A percentile compares a stretch with the other conserved stretches of the same genome.
phyloP scores from a whole-genome alignment of 2,329 filamentous ascomycete species.

The Colletotrichum endophyticum region DNA sequence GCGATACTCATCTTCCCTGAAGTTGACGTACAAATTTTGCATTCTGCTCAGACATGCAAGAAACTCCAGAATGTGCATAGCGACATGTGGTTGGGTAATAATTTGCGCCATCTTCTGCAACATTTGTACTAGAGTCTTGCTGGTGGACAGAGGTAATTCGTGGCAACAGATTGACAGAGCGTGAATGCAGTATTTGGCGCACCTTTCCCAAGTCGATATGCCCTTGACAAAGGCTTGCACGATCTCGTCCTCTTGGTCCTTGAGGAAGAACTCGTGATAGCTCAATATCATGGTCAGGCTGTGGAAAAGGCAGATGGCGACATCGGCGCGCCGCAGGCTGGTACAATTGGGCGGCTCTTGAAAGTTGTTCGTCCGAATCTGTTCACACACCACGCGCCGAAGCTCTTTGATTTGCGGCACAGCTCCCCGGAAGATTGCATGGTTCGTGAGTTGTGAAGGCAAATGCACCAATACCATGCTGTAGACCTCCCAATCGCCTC shows the following conservation, averaged over 20 bases:
- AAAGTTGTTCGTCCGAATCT: slow-evolving; percentile 78
- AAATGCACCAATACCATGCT: slow-evolving; percentile 88
- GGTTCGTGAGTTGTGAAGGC: slow-evolving; percentile 87
- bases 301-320: slow-evolving; percentile 88
- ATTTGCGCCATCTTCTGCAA: slow-evolving; percentile 94
- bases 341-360: slow-evolving; percentile 81
- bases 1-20: slow-evolving; percentile 89
- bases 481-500: slow-evolving; percentile 90
- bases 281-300: slow-evolving; percentile 86
- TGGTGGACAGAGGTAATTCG: slow-evolving; percentile 86
- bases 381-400: slow-evolving; percentile 79
- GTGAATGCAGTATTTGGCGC: slow-evolving; percentile 92
- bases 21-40: slow-evolving; percentile 84
- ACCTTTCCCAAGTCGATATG: slow-evolving; percentile 83
- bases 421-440: slow-evolving; percentile 79
- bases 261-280: slow-evolving; percentile 85
- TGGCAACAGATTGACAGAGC: slow-evolving; percentile 94
- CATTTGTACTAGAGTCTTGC: slow-evolving; percentile 83
- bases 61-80: slow-evolving; percentile 95
- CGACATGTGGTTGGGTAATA: slow-evolving; percentile 90
- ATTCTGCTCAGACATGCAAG: slow-evolving; percentile 87
- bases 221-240: slow-evolving; percentile 86
- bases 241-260: slow-evolving; percentile 87
- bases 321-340: slow-evolving; percentile 83
- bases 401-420: slow-evolving; percentile 78